A percentile compares a stretch with the other conserved stretches of the same genome.
Evolutionary conservation across 2,329 filamentous ascomycete genomes (phyloP).

Genomic region (Sporothrix pallida): DNA sequence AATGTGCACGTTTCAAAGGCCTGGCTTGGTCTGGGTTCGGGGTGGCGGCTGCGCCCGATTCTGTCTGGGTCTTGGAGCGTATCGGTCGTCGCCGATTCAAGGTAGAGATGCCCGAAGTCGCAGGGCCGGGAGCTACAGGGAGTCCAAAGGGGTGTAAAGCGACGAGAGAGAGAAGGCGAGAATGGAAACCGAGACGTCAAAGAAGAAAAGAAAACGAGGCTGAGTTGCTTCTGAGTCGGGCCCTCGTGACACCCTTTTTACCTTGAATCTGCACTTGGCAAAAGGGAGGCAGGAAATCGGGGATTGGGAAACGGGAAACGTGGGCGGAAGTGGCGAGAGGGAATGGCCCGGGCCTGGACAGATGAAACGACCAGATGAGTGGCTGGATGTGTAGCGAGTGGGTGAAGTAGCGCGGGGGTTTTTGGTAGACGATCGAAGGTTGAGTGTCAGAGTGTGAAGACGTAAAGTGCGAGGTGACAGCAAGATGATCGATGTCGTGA

Average conservation of each 20-base stretch:
- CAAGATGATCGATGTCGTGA: constrained; percentile 25
- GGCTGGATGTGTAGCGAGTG: background rate
- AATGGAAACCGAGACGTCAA: background rate
- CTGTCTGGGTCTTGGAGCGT: background rate
- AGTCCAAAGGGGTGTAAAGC: background rate
- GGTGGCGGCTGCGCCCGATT: constrained; percentile 11
- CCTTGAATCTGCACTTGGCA: background rate
- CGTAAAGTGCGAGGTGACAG: background rate
- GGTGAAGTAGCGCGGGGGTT: background rate
- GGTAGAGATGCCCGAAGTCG: background rate
- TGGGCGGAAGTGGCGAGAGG: background rate
- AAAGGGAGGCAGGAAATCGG: background rate
- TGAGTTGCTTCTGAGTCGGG: background rate
- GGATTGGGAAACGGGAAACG: background rate
- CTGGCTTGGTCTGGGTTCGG: background rate
- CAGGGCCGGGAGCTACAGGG: background rate
- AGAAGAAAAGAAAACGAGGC: background rate
- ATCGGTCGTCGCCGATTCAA: constrained; percentile 9
- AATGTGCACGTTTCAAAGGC: constrained; percentile 1
- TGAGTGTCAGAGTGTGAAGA: background rate
- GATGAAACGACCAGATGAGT: background rate
- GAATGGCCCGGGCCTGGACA: background rate
- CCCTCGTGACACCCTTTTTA: constrained; percentile 14
- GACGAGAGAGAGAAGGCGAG: background rate
- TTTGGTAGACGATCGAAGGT: background rate